Evolutionary conservation across 2,329 filamentous ascomycete species (phyloP), one percentile per base, ranked within the genome.

Genomic region (Pseudogymnoascus sp.): DNA sequence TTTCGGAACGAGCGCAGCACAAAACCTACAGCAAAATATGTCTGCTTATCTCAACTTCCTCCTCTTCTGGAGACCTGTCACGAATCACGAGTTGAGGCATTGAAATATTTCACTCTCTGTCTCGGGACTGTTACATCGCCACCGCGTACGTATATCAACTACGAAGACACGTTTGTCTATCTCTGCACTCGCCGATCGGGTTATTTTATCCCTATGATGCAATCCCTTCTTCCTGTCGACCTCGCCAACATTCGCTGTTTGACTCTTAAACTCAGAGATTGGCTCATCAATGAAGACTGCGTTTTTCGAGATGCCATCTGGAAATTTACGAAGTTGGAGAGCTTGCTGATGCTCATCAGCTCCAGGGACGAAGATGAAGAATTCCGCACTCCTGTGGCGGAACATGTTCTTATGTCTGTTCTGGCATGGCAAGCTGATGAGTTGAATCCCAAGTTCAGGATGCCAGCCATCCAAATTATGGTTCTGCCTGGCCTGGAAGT

Each of bases 1-100:
- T 67, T 72, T 25, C 66, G 70, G 14, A 67, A 70, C 8, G 71
- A 71, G 64, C 71, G 69, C 54, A 14, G 70, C n/a, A 61, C 63
- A 59, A 63, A 25, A 35, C 64, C 61, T 12, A 43, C 50, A 3
- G 28, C 38, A 59, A 25, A 61, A 54, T 62, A 62, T 63, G 62
- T 59, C 35, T 38, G 18, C 20, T 47, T 59, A 37, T 30, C 32
- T 59, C 47, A 35, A 60, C 39, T 12, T 59, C 63, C 16, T 30
- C 11, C 47, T 35, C 35, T 35, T 57, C 32, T 54, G 5, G 47
- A 54, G 5, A 54, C 47, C 9, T 54, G 47, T 34, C 16, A 32
- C 6, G 47, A 54, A 54, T 54, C 47, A 34, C 28, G 47, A 34
- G 28, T 34, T 54, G 47, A 54, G 28, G 47, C 47, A 32, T 34